Percentiles rank a stretch among this genome's conserved stretches.
Conservation (phyloP, 305 asterid species). For the Euphrasia arctica region DNA sequence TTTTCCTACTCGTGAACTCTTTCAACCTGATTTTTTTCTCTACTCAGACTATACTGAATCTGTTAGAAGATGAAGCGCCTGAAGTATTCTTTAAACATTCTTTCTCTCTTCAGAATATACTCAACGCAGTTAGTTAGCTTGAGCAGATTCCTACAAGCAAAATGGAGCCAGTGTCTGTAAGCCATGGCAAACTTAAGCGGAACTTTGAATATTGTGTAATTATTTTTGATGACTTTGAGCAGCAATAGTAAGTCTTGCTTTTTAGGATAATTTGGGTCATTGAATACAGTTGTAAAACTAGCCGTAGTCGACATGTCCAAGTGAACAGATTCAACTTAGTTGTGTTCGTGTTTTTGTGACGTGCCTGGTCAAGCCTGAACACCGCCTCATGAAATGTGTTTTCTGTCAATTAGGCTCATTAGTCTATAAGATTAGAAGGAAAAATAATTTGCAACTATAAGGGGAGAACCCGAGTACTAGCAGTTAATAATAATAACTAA, state of each 20-base stretch:
- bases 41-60: slow-evolving; percentile 18
- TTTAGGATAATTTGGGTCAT: neutral
- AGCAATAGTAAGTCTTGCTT: neutral
- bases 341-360: too few relatives aligned
- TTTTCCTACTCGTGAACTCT: neutral
- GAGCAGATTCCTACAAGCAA: neutral
- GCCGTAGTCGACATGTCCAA: too few relatives aligned
- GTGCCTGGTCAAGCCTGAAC: too few relatives aligned
- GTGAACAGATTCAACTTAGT: too few relatives aligned
- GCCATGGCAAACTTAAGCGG: neutral
- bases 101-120: neutral
- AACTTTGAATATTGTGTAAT: neutral
- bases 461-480: neutral
- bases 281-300: too few relatives aligned
- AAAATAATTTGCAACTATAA: too few relatives aligned
- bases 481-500: neutral
- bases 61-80: slow-evolving; percentile 3
- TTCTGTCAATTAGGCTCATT: too few relatives aligned
- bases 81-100: neutral
- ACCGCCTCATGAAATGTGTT: too few relatives aligned
- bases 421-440: too few relatives aligned
- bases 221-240: neutral
- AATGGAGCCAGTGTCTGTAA: neutral
- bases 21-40: slow-evolving; percentile 1
- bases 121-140: neutral